phyloP scores from a whole-genome alignment of 768 basidiomycete genomes.

The Chlorophyllum brunneum region DNA sequence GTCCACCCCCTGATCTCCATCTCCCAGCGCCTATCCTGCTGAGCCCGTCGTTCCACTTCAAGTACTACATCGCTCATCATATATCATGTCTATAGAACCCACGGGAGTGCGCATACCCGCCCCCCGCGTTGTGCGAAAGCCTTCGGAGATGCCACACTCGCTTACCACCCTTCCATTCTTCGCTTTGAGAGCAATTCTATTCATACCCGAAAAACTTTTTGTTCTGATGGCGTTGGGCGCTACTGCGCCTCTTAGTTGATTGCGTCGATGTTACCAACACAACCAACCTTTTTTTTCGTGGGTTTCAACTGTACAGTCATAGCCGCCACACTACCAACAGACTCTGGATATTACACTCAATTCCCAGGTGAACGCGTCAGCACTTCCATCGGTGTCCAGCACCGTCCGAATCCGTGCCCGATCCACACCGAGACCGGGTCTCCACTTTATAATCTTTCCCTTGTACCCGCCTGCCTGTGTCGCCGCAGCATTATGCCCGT shows the following conservation, averaged over 20 bases:
- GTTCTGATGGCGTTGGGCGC: slow-evolving; percentile 8
- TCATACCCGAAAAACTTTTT: slow-evolving; percentile 12
- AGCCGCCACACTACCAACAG: neutral
- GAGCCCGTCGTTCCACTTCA: neutral
- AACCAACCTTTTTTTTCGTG: slow-evolving; percentile 4
- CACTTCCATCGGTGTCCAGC: neutral
- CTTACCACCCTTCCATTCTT: slow-evolving; percentile 5
- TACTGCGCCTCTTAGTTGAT: neutral
- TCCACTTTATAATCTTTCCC: neutral
- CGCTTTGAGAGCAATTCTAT: slow-evolving; percentile 11
- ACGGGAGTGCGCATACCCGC: neutral
- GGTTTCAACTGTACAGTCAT: slow-evolving; percentile 8
- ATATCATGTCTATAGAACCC: too few species aligned
- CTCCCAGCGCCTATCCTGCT: neutral
- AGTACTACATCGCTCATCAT: neutral
- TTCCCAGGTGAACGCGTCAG: neutral
- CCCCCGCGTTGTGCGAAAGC: neutral
- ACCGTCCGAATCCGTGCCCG: neutral
- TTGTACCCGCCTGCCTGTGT: neutral
- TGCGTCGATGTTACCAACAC: neutral
- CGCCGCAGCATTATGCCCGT: neutral
- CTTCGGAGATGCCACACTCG: neutral
- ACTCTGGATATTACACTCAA: neutral
- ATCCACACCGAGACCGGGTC: slow-evolving; percentile 2
- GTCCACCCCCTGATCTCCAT: neutral